phyloP scores from a whole-genome alignment of 495 filamentous ascomycete genomes.

The Paragyromitra xinjiangensis region DNA sequence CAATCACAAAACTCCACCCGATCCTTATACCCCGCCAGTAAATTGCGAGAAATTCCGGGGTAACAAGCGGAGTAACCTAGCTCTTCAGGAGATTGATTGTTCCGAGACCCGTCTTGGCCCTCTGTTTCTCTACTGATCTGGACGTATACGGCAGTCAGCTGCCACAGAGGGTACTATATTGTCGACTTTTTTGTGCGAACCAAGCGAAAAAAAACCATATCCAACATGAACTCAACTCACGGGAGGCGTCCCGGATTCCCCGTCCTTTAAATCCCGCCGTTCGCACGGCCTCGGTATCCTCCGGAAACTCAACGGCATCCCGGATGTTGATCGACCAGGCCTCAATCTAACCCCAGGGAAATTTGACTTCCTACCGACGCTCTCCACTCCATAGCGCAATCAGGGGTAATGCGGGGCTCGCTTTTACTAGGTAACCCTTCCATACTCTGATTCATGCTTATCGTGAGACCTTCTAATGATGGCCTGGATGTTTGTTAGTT shows the following conservation, averaged over 20 bases:
- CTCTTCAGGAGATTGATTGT: background rate
- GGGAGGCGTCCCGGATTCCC: constrained; percentile 32
- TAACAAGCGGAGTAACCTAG: background rate
- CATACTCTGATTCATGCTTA: constrained; percentile 9
- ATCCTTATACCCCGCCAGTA: constrained; percentile 33
- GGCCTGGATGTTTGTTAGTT: background rate
- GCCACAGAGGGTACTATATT: constrained; percentile 18
- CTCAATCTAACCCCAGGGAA: background rate
- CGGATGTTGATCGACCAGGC: constrained; percentile 13
- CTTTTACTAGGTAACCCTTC: background rate
- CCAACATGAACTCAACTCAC: background rate
- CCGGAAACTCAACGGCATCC: constrained; percentile 36
- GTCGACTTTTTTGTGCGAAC: background rate
- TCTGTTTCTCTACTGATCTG: background rate
- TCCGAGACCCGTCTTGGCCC: constrained; percentile 14
- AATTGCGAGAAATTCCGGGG: constrained; percentile 15
- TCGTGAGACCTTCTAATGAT: background rate
- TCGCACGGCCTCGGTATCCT: background rate
- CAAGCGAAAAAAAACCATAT: background rate
- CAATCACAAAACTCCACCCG: background rate
- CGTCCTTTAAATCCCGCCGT: constrained; percentile 5
- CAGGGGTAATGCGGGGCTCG: constrained; percentile 22
- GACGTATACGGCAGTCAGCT: background rate
- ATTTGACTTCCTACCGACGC: background rate
- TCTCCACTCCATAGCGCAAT: background rate